Conservation (phyloP, 257 asterid genomes). For the Ballota nigra region DNA sequence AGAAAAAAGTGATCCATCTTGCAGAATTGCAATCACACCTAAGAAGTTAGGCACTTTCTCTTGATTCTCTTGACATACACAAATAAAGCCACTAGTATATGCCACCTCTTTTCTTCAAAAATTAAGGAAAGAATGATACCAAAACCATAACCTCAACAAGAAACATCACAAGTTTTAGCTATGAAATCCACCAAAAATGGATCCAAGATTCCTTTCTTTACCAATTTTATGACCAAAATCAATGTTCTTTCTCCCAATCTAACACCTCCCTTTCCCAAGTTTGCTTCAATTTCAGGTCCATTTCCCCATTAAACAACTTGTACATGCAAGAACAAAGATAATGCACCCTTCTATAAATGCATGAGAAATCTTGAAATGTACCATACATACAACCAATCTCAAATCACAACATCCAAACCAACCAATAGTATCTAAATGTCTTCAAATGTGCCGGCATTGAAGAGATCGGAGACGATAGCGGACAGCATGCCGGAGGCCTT, state of each 20-base stretch:
- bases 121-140: slow-evolving; percentile 57
- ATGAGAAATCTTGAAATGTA: slow-evolving; percentile 12
- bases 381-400: neutral
- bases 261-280: no score
- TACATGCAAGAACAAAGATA: slow-evolving; percentile 15
- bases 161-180: slow-evolving; percentile 11
- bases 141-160: slow-evolving; percentile 29
- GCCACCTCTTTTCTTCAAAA: neutral
- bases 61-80: neutral
- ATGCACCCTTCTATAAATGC: slow-evolving; percentile 39
- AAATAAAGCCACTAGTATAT: neutral
- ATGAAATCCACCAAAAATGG: slow-evolving; percentile 12
- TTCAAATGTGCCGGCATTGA: slow-evolving; percentile 44
- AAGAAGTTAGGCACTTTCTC: slow-evolving; percentile 9
- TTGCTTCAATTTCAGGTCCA: neutral
- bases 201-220: slow-evolving; percentile 52
- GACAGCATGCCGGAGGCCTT: slow-evolving; percentile 93
- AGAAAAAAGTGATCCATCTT: no score
- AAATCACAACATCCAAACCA: neutral
- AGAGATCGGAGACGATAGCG: slow-evolving; percentile 63
- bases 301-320: slow-evolving; percentile 3
- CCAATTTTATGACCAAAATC: slow-evolving; percentile 25
- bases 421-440: slow-evolving; percentile 35
- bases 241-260: slow-evolving; percentile 41
- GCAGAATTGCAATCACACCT: no score